Evolutionary conservation across 2,329 filamentous ascomycete species (phyloP), one percentile per base, ranked within the genome.

Genomic region (Fusarium foetens): DNA sequence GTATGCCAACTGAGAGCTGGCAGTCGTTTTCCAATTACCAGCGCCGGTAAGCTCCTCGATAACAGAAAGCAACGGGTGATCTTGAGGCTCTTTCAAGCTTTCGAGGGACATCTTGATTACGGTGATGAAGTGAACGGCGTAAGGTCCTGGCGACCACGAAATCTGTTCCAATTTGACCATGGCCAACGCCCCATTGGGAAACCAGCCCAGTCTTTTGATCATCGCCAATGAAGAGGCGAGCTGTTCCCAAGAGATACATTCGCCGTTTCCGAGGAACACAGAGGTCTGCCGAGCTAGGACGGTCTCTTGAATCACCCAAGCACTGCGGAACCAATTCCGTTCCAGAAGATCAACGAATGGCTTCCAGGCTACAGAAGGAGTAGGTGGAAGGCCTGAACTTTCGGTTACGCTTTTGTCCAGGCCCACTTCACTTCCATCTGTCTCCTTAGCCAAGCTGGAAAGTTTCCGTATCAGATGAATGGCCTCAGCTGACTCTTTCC

Each of bases 241-340:
- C 33, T 52, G 17, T 5, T 38, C 19, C 49, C 49, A 53, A 4
- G 49, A 53, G 33, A 53, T 17, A 8, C 7, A 12, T 13, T 39
- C 33, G 49, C 10, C 6, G 5, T 27, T 38, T 17, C 49, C 49
- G 0, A 53, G 8, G 13, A 17, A 53, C 5, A 53, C 19, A n/a
- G 1, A 25, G 1, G 49, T 3, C 10, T 27, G 19, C 19, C 23
- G 25, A 38, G 49, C 2, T 27, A 53, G 49, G 19, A 27, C 49
- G 23, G 31, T 38, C 23, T 53, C 33, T 27, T 53, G 49, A 39
- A 53, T 9, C 33, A 53, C 49, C 49, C 49, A 53, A 53, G 49
- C 33, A n/a, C 49, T 53, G 0, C 33, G 49, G 13, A 53, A 53
- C 49, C 33, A 53, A 39, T 53, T 53, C 8, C 33, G 33, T 0